phyloP scores from a whole-genome alignment of 495 filamentous ascomycete genomes.

The Amorphotheca resinae region DNA sequence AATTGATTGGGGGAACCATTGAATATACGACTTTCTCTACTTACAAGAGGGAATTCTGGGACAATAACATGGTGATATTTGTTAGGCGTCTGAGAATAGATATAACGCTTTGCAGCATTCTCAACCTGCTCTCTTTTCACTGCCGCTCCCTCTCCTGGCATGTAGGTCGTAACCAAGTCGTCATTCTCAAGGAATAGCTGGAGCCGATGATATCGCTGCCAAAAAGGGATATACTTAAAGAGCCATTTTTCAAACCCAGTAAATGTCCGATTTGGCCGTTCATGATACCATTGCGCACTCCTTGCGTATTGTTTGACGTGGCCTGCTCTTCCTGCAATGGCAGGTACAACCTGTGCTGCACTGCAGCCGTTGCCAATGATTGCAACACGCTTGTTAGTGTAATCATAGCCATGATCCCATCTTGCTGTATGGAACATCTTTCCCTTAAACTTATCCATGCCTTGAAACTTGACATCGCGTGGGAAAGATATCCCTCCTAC shows the following conservation, averaged over 20 bases:
- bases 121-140: conserved; percentile 8
- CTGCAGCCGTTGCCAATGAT: conserved; percentile 52
- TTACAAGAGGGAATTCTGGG: conserved; percentile 27
- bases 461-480: conserved; percentile 33
- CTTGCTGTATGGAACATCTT: conserved; percentile 44
- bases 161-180: conserved; percentile 19
- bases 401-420: conserved; percentile 36
- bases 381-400: conserved; percentile 40
- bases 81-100: conserved; percentile 24
- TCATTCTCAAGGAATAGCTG: conserved; percentile 22
- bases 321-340: conserved; percentile 17
- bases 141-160: conserved; percentile 7
- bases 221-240: conserved; percentile 20
- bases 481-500: conserved; percentile 15
- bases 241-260: conserved; percentile 18
- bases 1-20: no score
- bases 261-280: conserved; percentile 20
- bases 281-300: conserved; percentile 28
- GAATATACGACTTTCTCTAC: no score
- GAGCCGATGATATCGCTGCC: conserved; percentile 18
- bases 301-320: conserved; percentile 26
- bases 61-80: conserved; percentile 31
- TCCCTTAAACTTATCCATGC: conserved; percentile 41
- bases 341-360: conserved; percentile 32
- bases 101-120: conserved; percentile 22